Evolutionary conservation across 2,329 filamentous ascomycete species (phyloP).

Genomic region (Aspergillus pseudoglaucus): DNA sequence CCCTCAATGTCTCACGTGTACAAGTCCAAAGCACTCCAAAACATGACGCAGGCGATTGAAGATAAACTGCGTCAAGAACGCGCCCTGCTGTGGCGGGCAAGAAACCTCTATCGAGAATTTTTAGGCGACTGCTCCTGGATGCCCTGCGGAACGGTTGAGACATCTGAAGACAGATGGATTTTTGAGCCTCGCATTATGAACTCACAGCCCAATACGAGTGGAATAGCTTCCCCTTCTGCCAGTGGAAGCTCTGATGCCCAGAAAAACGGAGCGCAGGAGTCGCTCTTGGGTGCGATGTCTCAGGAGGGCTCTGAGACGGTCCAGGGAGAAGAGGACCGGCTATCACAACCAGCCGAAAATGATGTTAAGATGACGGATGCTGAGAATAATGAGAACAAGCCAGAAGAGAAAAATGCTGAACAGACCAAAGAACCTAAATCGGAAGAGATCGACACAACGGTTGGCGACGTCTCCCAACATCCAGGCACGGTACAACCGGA

Average conservation of each 20-base stretch:
- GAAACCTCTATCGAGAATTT: conserved; percentile 52
- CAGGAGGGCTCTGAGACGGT: conserved; percentile 7
- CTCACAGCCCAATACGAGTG: conserved; percentile 12
- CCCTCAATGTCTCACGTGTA: conserved; percentile 55
- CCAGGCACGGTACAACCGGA: conserved; percentile 12
- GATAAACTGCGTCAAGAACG: conserved; percentile 54
- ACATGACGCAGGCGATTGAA: conserved; percentile 51
- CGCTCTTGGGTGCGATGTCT: conserved; percentile 3
- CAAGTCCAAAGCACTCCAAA: conserved; percentile 51
- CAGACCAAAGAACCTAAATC: conserved; percentile 23
- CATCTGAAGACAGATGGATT: conserved; percentile 43
- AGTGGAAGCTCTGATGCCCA: conserved; percentile 5
- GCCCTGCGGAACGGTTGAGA: conserved; percentile 49
- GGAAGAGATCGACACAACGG: conserved; percentile 30
- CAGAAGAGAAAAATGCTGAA: conserved; percentile 6
- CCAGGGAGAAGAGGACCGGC: conserved; percentile 6
- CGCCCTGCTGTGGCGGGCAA: conserved; percentile 50
- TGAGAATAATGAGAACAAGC: conserved; percentile 8
- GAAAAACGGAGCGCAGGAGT: conserved; percentile 9
- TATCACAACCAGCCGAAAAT: conserved; percentile 7
- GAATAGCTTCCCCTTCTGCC: conserved; percentile 6
- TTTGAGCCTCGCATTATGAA: conserved; percentile 33
- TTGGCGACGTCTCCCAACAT: conserved; percentile 29
- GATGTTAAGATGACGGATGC: conserved; percentile 32
- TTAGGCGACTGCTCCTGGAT: conserved; percentile 57